Conservation (phyloP, 2,329 filamentous ascomycete species). For the Scedosporium dehoogii region DNA sequence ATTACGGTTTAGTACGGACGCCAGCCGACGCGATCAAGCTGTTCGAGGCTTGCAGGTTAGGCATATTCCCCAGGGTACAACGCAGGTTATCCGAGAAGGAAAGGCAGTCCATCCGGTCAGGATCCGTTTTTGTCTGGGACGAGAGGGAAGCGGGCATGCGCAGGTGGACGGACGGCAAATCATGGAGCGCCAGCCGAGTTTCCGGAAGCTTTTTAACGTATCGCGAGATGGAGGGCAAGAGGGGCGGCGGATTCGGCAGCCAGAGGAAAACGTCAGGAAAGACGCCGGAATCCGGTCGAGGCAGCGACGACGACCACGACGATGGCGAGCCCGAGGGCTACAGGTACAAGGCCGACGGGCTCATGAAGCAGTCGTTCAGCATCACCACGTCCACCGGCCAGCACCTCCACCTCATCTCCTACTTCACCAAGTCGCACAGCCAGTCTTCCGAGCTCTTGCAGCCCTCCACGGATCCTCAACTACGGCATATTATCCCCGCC, state of each 20-base stretch:
- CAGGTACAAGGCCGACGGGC: constrained; percentile 86
- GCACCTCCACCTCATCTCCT: constrained; percentile 94
- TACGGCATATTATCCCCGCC: constrained; percentile 74
- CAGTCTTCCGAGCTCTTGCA: constrained; percentile 65
- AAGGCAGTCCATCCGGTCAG: constrained; percentile 87
- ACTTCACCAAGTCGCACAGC: constrained; percentile 70
- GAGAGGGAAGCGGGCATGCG: constrained; percentile 97
- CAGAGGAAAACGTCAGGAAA: constrained; percentile 49
- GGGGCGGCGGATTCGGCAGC: constrained; percentile 65
- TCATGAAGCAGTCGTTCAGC: constrained; percentile 99
- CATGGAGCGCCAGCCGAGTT: constrained; percentile 95
- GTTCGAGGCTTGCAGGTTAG: constrained; percentile 92
- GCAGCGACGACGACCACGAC: constrained; percentile 77
- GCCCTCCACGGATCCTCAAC: constrained; percentile 67
- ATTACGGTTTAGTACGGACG: constrained; percentile 90
- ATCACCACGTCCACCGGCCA: constrained; percentile 85
- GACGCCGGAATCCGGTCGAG: constrained; percentile 72
- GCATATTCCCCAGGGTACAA: constrained; percentile 83
- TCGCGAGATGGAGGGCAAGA: constrained; percentile 97
- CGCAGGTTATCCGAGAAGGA: constrained; percentile 92
- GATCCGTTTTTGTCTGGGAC: constrained; percentile 99
- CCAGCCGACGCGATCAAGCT: constrained; percentile 93
- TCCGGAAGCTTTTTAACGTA: constrained; percentile 97
- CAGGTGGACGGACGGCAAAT: constrained; percentile 97
- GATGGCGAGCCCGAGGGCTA: constrained; percentile 84